A percentile compares a stretch with the other conserved stretches of the same genome.
Conservation (phyloP, 2,329 filamentous ascomycete species). For the Madurella mycetomatis region DNA sequence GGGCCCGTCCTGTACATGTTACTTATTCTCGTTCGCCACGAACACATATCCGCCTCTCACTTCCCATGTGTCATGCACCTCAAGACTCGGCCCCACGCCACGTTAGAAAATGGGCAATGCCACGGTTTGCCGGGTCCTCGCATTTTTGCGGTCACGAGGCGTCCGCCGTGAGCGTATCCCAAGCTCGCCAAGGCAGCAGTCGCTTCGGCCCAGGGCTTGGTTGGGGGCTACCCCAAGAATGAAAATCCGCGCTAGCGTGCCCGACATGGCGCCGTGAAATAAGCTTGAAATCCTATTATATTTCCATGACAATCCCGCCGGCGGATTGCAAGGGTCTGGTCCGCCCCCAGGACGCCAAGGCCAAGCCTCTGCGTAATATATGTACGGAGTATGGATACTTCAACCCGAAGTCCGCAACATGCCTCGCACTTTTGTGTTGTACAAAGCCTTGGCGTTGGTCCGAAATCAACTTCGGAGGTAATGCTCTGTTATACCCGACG, state of each 20-base stretch:
- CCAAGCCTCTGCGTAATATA: neutral
- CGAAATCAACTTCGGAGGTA: too few species aligned
- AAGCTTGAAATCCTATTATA: slow-evolving; percentile 28
- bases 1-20: too few species aligned
- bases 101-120: neutral
- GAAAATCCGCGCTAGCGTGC: slow-evolving; percentile 19
- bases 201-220: slow-evolving; percentile 1
- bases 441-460: too few species aligned
- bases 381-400: neutral
- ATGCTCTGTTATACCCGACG: too few species aligned
- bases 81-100: neutral
- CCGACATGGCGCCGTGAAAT: slow-evolving; percentile 22
- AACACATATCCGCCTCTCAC: too few species aligned
- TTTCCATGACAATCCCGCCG: slow-evolving; percentile 26
- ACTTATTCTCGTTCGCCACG: too few species aligned
- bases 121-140: neutral
- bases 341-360: neutral
- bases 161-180: neutral
- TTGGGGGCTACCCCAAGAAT: slow-evolving; percentile 10
- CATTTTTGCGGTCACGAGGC: slow-evolving; percentile 4
- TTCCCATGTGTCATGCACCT: too few species aligned
- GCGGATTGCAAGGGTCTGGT: slow-evolving; percentile 12
- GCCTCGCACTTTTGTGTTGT: too few species aligned
- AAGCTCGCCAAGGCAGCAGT: neutral
- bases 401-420: too few species aligned